Percentiles rank a stretch among this genome's conserved stretches.
Conservation (phyloP, 2,329 filamentous ascomycete species). For the Tolypocladium endophyticum region DNA sequence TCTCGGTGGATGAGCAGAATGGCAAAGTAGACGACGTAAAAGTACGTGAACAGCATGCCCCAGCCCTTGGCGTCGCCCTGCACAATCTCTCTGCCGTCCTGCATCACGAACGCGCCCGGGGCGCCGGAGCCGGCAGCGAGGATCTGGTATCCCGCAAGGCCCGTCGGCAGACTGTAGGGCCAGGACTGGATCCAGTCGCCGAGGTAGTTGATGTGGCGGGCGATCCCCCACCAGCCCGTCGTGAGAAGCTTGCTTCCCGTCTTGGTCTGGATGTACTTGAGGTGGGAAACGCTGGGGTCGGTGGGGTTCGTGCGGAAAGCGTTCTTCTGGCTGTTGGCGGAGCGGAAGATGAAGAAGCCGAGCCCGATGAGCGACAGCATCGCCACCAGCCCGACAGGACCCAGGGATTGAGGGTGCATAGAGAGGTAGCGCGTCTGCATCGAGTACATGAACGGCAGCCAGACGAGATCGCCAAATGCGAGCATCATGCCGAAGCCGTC, state of each 20-base stretch:
- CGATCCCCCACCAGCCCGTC: constrained; percentile 87
- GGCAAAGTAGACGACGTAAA: constrained; percentile 88
- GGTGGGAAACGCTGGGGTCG: constrained; percentile 67
- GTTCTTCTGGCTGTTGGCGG: constrained; percentile 94
- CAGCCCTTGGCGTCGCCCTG: constrained; percentile 67
- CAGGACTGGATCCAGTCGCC: constrained; percentile 93
- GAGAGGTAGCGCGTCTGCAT: constrained; percentile 78
- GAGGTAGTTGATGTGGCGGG: constrained; percentile 90
- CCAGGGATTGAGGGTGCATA: constrained; percentile 71
- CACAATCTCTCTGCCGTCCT: constrained; percentile 53
- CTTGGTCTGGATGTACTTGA: constrained; percentile 78
- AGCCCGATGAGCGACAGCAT: constrained; percentile 57
- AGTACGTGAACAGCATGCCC: constrained; percentile 85
- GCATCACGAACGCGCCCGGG: constrained; percentile 44
- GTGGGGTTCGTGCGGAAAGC: constrained; percentile 79
- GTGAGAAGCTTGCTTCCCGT: constrained; percentile 71
- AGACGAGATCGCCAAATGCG: constrained; percentile 81
- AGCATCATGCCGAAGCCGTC: constrained; percentile 97
- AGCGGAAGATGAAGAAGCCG: constrained; percentile 87
- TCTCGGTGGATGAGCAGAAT: constrained; percentile 80
- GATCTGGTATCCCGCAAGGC: constrained; percentile 71
- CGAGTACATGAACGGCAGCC: constrained; percentile 86
- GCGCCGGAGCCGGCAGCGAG: constrained; percentile 41
- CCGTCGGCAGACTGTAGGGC: constrained; percentile 82
- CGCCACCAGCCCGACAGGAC: constrained; percentile 50